A percentile compares a stretch with the other conserved stretches of the same genome.
phyloP scores from a whole-genome alignment of 2,329 filamentous ascomycete genomes.

The Alternaria angustiovoidea region DNA sequence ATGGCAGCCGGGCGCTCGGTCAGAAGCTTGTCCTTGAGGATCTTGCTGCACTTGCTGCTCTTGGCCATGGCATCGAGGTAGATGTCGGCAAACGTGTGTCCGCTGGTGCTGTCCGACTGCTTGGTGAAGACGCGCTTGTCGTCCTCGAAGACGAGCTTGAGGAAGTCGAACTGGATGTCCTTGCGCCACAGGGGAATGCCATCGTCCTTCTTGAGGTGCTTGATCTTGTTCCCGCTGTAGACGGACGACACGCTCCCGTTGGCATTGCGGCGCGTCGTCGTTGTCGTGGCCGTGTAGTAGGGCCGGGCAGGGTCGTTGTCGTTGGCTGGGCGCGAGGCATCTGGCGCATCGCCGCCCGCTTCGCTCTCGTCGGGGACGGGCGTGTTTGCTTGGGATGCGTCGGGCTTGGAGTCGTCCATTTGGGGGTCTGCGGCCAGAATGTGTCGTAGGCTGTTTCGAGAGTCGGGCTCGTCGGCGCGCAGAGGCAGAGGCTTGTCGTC shows the following conservation, averaged over 20 bases:
- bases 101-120: slow-evolving; percentile 81
- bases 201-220: slow-evolving; percentile 87
- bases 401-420: slow-evolving; percentile 46
- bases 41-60: slow-evolving; percentile 99
- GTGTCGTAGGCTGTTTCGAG: slow-evolving; percentile 51
- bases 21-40: slow-evolving; percentile 93
- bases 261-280: slow-evolving; percentile 66
- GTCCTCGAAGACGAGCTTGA: slow-evolving; percentile 81
- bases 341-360: slow-evolving; percentile 35
- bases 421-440: slow-evolving; percentile 48
- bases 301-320: slow-evolving; percentile 39
- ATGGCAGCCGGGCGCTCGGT: slow-evolving; percentile 91
- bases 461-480: slow-evolving; percentile 47
- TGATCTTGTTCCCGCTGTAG: slow-evolving; percentile 77
- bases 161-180: slow-evolving; percentile 89
- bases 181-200: slow-evolving; percentile 86
- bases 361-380: slow-evolving; percentile 46
- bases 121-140: slow-evolving; percentile 84
- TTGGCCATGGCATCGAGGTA: slow-evolving; percentile 99
- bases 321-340: slow-evolving; percentile 36
- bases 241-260: slow-evolving; percentile 72
- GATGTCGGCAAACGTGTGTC: slow-evolving; percentile 83
- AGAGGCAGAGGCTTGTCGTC: slow-evolving; percentile 22
- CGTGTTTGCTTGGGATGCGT: slow-evolving; percentile 39
- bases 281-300: slow-evolving; percentile 59